These are phyloP conservation scores for Malassezia yamatoensis DNA, from an alignment of 1,284 basidiomycete species.

Conservation along the genomic window DNA sequence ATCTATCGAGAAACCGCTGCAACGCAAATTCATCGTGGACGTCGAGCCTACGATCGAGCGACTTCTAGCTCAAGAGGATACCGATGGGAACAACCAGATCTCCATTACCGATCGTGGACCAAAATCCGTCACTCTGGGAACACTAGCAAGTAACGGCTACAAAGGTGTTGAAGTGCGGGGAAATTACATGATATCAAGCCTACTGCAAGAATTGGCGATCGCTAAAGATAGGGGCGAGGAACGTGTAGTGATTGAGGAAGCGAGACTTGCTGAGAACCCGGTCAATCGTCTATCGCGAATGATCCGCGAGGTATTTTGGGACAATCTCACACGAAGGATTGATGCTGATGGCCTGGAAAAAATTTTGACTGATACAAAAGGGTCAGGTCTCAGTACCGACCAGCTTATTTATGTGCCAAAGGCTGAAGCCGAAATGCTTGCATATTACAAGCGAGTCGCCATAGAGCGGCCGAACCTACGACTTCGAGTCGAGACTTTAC, in stretches of 20 bases:
- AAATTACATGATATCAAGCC: conserved; percentile 83
- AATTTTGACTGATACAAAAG: conserved; percentile 94
- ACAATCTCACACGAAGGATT: conserved; percentile 86
- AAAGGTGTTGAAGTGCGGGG: conserved; percentile 64
- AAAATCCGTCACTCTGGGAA: conserved; percentile 88
- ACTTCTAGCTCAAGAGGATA: conserved; percentile 94
- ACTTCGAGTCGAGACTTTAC: conserved; percentile 79
- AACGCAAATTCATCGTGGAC: conserved; percentile 70
- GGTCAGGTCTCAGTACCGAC: conserved; percentile 31
- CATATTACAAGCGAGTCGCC: conserved; percentile 64
- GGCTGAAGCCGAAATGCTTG: conserved; percentile 81
- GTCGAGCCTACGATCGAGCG: conserved; percentile 98
- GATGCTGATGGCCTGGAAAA: conserved; percentile 93
- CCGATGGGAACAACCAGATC: conserved; percentile 89
- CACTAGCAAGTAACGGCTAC: conserved; percentile 92
- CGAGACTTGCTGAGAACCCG: conserved; percentile 88
- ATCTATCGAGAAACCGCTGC: conserved; percentile 41
- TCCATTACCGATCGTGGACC: conserved; percentile 92
- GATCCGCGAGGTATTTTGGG: conserved; percentile 98
- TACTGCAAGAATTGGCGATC: conserved; percentile 94
- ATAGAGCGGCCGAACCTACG: conserved; percentile 59
- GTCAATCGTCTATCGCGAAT: conserved; percentile 92
- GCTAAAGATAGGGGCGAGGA: conserved; percentile 91
- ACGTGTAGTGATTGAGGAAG: conserved; percentile 93
- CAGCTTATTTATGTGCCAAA: conserved; percentile 90